Evolutionary conservation across 2,329 filamentous ascomycete genomes (phyloP), one percentile per base, ranked within the genome.

Genomic region (Diaporthe vexans): DNA sequence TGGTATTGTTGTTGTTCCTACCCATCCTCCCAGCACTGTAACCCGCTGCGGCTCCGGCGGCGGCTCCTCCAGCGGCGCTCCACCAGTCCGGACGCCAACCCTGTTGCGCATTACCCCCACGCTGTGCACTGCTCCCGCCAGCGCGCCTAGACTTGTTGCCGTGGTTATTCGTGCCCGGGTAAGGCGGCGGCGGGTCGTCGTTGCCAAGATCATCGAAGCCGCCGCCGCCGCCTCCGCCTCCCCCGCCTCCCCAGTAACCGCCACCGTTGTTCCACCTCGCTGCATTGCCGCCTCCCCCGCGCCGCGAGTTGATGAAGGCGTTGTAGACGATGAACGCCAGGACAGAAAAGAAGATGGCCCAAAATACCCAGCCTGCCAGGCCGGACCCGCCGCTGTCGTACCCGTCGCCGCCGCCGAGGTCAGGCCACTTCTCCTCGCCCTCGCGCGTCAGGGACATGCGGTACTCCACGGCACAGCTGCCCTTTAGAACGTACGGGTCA

Each of bases 391-490:
- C 67, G 71, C 81, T 74, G 4, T 78, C 77, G 19, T 78, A 76
- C 76, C 82, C 83, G 2, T 79, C 83, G 58, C 79, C 84, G 57
- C 81, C 83, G 70, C 83, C 84, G 54, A 90, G 79, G 51, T 89
- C 81, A 1, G 93, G 94, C 81, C 93, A 95, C 78, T 88, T 90
- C 78, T 89, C 84, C 84, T 95, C 91, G 4, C 97, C 97, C 76
- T 88, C 86, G 15, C 93, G 91, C 0, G 95, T 98, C 70, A 98
- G 86, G 0, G 93, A 83, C 9, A 98, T 84, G 19, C 93, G 88
- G 83, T 98, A 98, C 84, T 98, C 94, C 33, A 98, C 95, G 19
- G 94, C 97, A 83, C 96, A 98, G 82, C 94, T 97, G 29, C 97
- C 97, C 80, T 94, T 95, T 71, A 98, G 85, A n/a, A 98, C 90